phyloP scores from a whole-genome alignment of 805 yeast species.

The Debaryomyces tyrocola region DNA sequence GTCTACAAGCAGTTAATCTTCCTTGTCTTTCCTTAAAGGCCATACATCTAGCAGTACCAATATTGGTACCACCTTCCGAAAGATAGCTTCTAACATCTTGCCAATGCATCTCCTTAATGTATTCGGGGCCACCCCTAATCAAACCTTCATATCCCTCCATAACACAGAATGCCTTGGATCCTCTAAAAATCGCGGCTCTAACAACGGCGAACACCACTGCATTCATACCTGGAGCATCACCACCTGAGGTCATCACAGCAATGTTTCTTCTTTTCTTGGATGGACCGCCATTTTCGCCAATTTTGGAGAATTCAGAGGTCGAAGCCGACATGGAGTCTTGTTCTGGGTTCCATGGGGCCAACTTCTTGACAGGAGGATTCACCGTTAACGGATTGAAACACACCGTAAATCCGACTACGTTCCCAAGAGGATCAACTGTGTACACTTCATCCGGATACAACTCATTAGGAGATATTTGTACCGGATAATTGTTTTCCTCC shows the following conservation, averaged over 20 bases:
- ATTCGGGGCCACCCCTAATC: constrained; percentile 75
- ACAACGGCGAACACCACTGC: constrained; percentile 95
- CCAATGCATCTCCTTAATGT: constrained; percentile 81
- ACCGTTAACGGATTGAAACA: constrained; percentile 55
- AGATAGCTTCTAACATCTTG: constrained; percentile 94
- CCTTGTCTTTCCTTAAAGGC: constrained; percentile 86
- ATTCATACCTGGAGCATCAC: constrained; percentile 99
- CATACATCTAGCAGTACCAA: constrained; percentile 93
- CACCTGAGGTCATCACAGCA: constrained; percentile 98
- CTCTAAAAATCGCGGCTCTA: constrained; percentile 81
- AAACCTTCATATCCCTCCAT: constrained; percentile 95
- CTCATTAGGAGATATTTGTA: constrained; percentile 69
- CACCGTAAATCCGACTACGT: constrained; percentile 75
- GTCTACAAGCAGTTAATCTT: constrained; percentile 77
- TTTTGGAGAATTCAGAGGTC: constrained; percentile 17
- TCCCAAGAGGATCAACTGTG: constrained; percentile 81
- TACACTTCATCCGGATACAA: constrained; percentile 74
- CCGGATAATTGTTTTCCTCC: constrained; percentile 27
- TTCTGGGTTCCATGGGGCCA: constrained; percentile 17
- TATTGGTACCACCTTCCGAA: constrained; percentile 89
- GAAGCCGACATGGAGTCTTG: constrained; percentile 13
- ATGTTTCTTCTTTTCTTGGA: constrained; percentile 50
- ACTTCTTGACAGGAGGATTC: constrained; percentile 41
- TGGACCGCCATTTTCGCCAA: constrained; percentile 4
- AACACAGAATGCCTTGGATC: constrained; percentile 89